Base-by-base conservation (phyloP, 768 basidiomycete genomes). In the Ramaria sp. region DNA sequence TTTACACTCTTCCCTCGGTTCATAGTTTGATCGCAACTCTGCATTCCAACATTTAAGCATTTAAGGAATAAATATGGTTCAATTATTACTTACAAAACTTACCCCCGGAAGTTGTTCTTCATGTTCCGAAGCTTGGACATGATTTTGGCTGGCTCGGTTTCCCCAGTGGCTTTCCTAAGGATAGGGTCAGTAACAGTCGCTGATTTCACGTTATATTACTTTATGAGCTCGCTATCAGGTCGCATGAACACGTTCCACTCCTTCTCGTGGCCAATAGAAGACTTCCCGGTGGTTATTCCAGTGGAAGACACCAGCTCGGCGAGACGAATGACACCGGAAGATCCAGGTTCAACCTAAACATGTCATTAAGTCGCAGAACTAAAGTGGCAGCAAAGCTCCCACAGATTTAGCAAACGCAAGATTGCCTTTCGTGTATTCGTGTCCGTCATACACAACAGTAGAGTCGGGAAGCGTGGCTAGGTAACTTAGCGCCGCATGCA, bases 241-340 rank as follows among this genome's bases (percentile, higher is more conserved):
- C 92, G 78, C 90, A 96, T 92, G 67, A 97, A 97, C 7, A 91
- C 82, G 68, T 98, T 98, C 88, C 89, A 94, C 59, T 81, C 73
- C 70, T 92, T 93, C 72, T 98, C 95, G 60, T 98, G 88, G 0
- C 78, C 87, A 48, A 98, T 93, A 0, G 92, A 96, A 12, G 87
- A 85, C 64, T 84, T 70, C 38, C 94, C 92, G 3, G 85, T 80
- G 3, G 86, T 91, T 43, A 79, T 67, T 53, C 73, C 63, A 62
- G 90, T 82, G 44, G 73, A 70, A 49, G 75, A 64, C 22, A 78
- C 76, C 18, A 90, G 71, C 42, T 76, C 70, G 6, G 70, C 70
- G 28, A 96, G 77, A 27, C 78, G 74, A 27, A 65, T 67, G 42
- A 95, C 66, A 1, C 72, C 85, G 22, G 72, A 56, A 64, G 86